Base-by-base conservation (phyloP, 2,329 filamentous ascomycete genomes). In the Penicillium sp. region DNA sequence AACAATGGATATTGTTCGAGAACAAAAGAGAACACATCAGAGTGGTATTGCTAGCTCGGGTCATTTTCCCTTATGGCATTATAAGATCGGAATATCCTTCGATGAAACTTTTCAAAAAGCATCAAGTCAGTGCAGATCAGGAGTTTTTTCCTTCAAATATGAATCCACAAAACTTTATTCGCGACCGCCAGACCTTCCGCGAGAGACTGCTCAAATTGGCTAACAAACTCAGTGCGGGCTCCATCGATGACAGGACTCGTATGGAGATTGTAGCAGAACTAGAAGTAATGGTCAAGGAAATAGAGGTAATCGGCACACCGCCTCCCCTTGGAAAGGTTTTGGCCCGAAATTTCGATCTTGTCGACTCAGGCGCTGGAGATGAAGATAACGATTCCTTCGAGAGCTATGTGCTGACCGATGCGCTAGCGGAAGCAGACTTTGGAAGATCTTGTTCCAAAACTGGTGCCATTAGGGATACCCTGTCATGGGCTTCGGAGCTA, bases 371-470 rank as follows among this genome's bases (percentile, higher is more conserved):
- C n/a, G 42, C 35, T 25, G 19, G 28, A 22, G 51, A 40, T 4
- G 51, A 40, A 28, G 37, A 53, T 7, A 19, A 10, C 16, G 37
- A 53, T 40, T 13, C 4, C 19, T 26, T 6, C 26, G 35, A 53
- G 8, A 25, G 22, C 5, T 53, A 26, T n/a, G 51, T 42, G 13
- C 33, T 42, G 51, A 53, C 30, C n/a, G 33, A 53, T 13, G 35
- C 37, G 16, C 38, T 38, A 6, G 37, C 51, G 37, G 51, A 53
- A 40, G 51, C 51, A 26, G 22, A 42, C 25, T 53, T 42, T 53
- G 51, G 51, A 7, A 22, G 51, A n/a, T 37, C 30, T 16, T 53
- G 51, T 40, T 53, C 51, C 14, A 53, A 53, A n/a, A 35, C 42
- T 53, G 51, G 51, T 1, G 28, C 51, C 5, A 28, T 53, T 6